phyloP scores from a whole-genome alignment of 306 rosid genomes.

The Calophaca sinica region DNA sequence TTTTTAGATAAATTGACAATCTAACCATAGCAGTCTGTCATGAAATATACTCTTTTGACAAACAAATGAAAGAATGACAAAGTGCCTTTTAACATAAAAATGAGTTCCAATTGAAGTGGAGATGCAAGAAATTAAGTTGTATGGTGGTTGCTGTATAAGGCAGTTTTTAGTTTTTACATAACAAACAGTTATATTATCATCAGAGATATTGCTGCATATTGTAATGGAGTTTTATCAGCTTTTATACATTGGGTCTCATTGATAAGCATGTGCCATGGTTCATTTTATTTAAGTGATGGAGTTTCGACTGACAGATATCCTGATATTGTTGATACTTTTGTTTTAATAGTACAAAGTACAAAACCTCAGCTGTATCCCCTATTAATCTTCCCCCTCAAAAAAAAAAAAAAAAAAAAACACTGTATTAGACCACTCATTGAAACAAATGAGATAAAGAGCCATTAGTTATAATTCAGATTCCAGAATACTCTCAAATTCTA shows the following conservation, averaged over 20 bases:
- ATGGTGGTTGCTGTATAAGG: background rate
- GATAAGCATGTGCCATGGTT: background rate
- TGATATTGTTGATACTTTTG: background rate
- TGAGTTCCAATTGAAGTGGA: constrained; percentile 14
- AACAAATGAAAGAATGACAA: background rate
- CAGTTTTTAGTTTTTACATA: background rate
- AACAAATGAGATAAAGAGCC: constrained; percentile 17
- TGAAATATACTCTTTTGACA: background rate
- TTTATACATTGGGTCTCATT: background rate
- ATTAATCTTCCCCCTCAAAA: constrained; percentile 1
- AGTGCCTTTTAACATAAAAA: background rate
- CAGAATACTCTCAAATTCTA: background rate
- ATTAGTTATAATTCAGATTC: background rate
- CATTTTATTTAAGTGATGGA: too few relatives aligned
- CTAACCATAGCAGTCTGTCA: background rate
- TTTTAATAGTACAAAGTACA: background rate
- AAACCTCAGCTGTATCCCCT: constrained; percentile 25
- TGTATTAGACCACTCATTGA: constrained; percentile 10
- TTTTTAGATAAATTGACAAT: background rate
- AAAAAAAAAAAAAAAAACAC: constrained; percentile 9
- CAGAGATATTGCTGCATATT: background rate
- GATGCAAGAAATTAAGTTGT: background rate
- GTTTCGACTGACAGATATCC: constrained; percentile 11
- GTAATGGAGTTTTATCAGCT: background rate
- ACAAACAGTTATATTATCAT: background rate